A percentile compares a stretch with the other conserved stretches of the same genome.
These are phyloP conservation scores for Ophiostoma perfectum DNA, from an alignment of 2,329 filamentous ascomycete genomes.

Conservation along the genomic window DNA sequence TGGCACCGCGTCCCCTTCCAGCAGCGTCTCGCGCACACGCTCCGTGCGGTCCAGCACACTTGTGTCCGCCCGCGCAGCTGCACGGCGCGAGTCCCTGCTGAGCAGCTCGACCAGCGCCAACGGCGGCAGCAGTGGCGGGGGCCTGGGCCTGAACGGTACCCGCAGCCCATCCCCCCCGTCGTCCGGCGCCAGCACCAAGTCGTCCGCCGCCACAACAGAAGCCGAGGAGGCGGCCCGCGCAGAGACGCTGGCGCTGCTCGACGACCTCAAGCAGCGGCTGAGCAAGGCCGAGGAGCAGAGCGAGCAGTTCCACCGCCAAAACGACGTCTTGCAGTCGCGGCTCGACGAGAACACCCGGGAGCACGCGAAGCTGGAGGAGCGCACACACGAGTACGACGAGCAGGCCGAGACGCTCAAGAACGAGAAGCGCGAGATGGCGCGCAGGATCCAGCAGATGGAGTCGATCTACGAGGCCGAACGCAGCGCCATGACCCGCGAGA, in stretches of 20 bases:
- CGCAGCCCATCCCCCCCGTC: slow-evolving; percentile 13
- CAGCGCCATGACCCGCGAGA: slow-evolving; percentile 80
- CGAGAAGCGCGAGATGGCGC: slow-evolving; percentile 75
- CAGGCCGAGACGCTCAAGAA: slow-evolving; percentile 73
- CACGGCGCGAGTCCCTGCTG: slow-evolving; percentile 50
- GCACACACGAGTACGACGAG: slow-evolving; percentile 78
- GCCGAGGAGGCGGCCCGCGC: slow-evolving; percentile 69
- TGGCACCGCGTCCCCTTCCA: slow-evolving; percentile 38
- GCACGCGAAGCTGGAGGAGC: slow-evolving; percentile 81
- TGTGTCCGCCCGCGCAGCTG: slow-evolving; percentile 61
- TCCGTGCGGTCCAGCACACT: slow-evolving; percentile 61
- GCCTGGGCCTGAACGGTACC: slow-evolving; percentile 22
- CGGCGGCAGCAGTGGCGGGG: neutral
- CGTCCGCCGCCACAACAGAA: slow-evolving; percentile 32
- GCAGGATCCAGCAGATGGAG: slow-evolving; percentile 86
- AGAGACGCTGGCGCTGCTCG: slow-evolving; percentile 70
- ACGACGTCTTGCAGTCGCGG: slow-evolving; percentile 75
- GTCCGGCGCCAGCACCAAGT: neutral
- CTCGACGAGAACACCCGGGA: slow-evolving; percentile 81
- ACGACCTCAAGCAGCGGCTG: slow-evolving; percentile 78
- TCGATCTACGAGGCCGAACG: slow-evolving; percentile 88
- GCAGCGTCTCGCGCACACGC: slow-evolving; percentile 50
- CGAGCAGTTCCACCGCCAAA: slow-evolving; percentile 77
- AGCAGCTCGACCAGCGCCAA: slow-evolving; percentile 21
- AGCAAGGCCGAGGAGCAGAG: slow-evolving; percentile 72